Evolutionary conservation across 768 basidiomycete genomes (phyloP), one percentile per base, ranked within the genome.

Genomic region (Russula foetens): DNA sequence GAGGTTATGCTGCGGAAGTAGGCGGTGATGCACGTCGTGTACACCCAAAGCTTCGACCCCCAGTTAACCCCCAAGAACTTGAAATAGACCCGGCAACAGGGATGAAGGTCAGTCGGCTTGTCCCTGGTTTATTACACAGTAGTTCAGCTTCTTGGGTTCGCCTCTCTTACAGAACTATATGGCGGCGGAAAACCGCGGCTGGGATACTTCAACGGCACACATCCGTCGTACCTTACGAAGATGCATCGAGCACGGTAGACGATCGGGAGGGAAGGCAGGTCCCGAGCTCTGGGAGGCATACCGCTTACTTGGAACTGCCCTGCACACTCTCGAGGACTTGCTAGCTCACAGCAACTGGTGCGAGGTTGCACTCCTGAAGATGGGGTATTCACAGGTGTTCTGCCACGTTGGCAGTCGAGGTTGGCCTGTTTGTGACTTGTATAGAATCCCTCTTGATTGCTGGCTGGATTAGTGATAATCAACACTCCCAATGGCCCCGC

Each of bases 341-440:
- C 73, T 85, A 14, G 88, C 89, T 1, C 90, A 91, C 70, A 84
- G 82, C 68, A 85, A 92, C 72, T 91, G 85, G 81, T 86, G 85
- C 71, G 89, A 93, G 71, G 74, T 91, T 12, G 81, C 80, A 0
- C 76, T 92, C 8, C 78, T 82, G 63, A 84, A 83, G 63, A 76
- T 90, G 74, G 90, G 90, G 0, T 75, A 89, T 69, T 61, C 74
- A 17, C 76, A 88, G 45, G 85, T 91, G 17, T 92, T 92, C 72
- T 84, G 84, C 60, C 89, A 92, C 71, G 88, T 92, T 50, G 89
- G 90, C 15, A 82, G 86, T 45, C 76, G 78, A 62, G 80, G 80
- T 76, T 58, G 55, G 39, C 17, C 26, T 17, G 7, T 14, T 50
- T 35, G 41, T 45, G 19, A 24, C 15, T 8, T n/a, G 9, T 38